Percentiles rank a stretch among this genome's conserved stretches.
Conservation (phyloP, 805 yeast species). For the Cyberlindnera veronae region DNA sequence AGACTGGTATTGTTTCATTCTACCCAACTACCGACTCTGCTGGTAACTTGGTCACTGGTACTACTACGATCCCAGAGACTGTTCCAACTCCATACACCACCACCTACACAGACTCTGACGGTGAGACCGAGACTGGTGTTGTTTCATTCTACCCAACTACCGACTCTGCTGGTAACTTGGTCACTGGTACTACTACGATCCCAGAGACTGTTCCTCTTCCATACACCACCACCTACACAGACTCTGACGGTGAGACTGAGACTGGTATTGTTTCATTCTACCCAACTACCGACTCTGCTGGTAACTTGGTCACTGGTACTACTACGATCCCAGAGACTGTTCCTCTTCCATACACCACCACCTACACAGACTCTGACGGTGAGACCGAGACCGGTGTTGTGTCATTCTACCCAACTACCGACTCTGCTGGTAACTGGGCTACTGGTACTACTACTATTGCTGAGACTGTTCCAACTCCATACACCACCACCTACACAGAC, state of each 20-base stretch:
- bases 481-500: constrained; percentile 5
- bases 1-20: constrained; percentile 10
- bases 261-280: constrained; percentile 11
- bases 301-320: neutral
- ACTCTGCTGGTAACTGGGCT: constrained; percentile 1
- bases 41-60: constrained; percentile 1
- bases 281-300: constrained; percentile 8
- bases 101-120: neutral
- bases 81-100: constrained; percentile 6
- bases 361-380: constrained; percentile 1
- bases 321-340: neutral
- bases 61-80: neutral
- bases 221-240: constrained; percentile 11
- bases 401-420: neutral
- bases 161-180: neutral
- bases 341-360: constrained; percentile 4
- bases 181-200: no score
- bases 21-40: constrained; percentile 8
- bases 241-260: no score
- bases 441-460: constrained; percentile 20
- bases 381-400: constrained; percentile 1
- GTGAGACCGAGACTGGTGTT: neutral
- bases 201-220: constrained; percentile 6
- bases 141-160: constrained; percentile 1
- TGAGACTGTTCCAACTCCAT: neutral